A percentile compares a stretch with the other conserved stretches of the same genome.
These are phyloP conservation scores for Talaromyces proteolyticus DNA, from an alignment of 495 filamentous ascomycete genomes.

Conservation along the genomic window DNA sequence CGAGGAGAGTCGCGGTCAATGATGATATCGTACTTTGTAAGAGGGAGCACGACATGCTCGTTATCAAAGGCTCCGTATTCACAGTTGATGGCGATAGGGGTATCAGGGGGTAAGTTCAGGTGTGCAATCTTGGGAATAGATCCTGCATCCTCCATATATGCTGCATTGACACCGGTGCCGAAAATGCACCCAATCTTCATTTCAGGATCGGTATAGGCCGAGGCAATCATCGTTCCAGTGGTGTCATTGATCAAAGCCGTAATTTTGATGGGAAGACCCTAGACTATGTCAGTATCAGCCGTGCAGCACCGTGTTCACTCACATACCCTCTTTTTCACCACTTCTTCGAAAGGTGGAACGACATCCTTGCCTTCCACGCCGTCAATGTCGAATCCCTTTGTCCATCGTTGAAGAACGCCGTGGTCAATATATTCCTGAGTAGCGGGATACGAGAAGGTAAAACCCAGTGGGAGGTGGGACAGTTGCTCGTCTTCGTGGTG, in stretches of 20 bases:
- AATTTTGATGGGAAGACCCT: slow-evolving; percentile 90
- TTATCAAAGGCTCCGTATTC: slow-evolving; percentile 99
- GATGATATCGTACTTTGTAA: slow-evolving; percentile 74
- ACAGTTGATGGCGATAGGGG: slow-evolving; percentile 97
- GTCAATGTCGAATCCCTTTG: slow-evolving; percentile 96
- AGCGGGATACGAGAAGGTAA: slow-evolving; percentile 97
- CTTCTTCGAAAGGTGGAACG: slow-evolving; percentile 85
- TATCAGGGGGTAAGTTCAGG: slow-evolving; percentile 82
- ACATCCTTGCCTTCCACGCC: slow-evolving; percentile 95
- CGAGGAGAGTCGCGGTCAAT: slow-evolving; percentile 92
- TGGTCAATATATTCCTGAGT: slow-evolving; percentile 96
- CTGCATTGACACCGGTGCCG: slow-evolving; percentile 96
- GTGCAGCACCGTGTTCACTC: background rate
- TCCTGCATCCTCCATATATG: slow-evolving; percentile 92
- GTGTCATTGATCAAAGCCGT: slow-evolving; percentile 96
- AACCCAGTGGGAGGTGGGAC: slow-evolving; percentile 72
- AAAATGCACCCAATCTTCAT: slow-evolving; percentile 98
- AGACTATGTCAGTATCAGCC: background rate
- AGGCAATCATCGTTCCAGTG: slow-evolving; percentile 98
- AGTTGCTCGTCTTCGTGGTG: slow-evolving; percentile 69
- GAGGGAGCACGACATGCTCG: slow-evolving; percentile 86
- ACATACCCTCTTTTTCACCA: slow-evolving; percentile 69
- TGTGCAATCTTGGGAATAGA: slow-evolving; percentile 91
- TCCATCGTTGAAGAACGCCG: slow-evolving; percentile 94
- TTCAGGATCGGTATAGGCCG: slow-evolving; percentile 82